phyloP scores from a whole-genome alignment of 2,329 filamentous ascomycete genomes.

The Phialocephala sp. region DNA sequence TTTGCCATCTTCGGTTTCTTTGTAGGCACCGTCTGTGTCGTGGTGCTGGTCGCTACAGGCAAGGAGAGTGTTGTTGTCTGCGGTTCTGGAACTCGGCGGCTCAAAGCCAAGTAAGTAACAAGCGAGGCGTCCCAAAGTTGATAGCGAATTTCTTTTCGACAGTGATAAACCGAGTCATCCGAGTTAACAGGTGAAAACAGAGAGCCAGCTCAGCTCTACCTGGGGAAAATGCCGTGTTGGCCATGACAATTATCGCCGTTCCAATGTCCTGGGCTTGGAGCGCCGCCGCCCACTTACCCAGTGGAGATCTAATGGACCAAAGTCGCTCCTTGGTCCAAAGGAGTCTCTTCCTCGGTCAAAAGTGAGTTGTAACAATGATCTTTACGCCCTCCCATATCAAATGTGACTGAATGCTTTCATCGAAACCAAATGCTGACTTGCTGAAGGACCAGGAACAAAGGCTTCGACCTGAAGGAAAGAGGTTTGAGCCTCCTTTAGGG shows the following conservation, averaged over 20 bases:
- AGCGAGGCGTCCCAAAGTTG: neutral
- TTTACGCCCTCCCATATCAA: neutral
- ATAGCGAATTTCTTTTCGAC: neutral
- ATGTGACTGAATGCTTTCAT: neutral
- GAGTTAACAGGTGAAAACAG: neutral
- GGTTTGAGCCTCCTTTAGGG: too few relatives aligned
- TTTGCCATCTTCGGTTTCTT: too few relatives aligned
- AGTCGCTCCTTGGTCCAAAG: neutral
- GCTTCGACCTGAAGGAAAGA: too few relatives aligned
- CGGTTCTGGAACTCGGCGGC: neutral
- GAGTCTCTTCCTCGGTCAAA: neutral
- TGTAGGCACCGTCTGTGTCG: neutral
- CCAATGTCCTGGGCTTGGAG: neutral
- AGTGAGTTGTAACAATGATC: neutral
- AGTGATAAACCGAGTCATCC: neutral
- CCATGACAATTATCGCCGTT: neutral
- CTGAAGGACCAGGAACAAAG: neutral
- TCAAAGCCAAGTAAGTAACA: neutral
- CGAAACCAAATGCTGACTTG: neutral
- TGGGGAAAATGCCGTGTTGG: too few relatives aligned
- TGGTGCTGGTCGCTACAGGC: neutral
- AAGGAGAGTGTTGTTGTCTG: neutral
- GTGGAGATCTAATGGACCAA: neutral
- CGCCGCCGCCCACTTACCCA: neutral
- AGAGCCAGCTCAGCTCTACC: too few relatives aligned